A percentile compares a stretch with the other conserved stretches of the same genome.
These are phyloP conservation scores for Aspergillus sp. DNA, from an alignment of 2,329 filamentous ascomycete genomes.

Conservation along the genomic window DNA sequence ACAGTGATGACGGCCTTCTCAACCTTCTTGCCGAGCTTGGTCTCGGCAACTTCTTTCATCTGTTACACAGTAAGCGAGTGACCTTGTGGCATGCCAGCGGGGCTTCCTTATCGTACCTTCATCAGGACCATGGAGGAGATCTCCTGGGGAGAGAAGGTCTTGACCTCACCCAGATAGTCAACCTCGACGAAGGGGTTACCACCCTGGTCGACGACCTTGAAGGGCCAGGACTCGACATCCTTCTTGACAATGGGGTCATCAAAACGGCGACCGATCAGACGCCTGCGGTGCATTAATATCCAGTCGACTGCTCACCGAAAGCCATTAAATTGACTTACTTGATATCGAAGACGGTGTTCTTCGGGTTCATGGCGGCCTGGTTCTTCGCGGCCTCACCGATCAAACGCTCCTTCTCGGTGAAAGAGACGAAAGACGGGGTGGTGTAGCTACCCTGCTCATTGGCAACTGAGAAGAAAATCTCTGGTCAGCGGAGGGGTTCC, in stretches of 20 bases:
- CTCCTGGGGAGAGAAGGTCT: constrained; percentile 96
- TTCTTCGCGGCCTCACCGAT: constrained; percentile 99
- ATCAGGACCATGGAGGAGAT: constrained; percentile 98
- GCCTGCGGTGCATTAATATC: constrained; percentile 54
- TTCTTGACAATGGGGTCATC: constrained; percentile 98
- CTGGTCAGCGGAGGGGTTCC: neutral
- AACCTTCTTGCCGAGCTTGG: constrained; percentile 97
- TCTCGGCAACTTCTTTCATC: constrained; percentile 99
- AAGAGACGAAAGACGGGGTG: constrained; percentile 97
- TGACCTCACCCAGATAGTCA: constrained; percentile 89
- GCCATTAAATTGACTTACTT: constrained; percentile 62
- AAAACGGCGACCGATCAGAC: constrained; percentile 93
- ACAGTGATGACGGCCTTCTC: constrained; percentile 99
- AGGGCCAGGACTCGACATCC: constrained; percentile 98
- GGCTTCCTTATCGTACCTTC: constrained; percentile 63
- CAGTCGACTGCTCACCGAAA: constrained; percentile 1
- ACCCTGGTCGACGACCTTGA: constrained; percentile 91
- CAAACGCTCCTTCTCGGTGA: constrained; percentile 97
- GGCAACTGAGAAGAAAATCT: constrained; percentile 60
- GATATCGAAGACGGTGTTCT: constrained; percentile 98
- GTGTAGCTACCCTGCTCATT: constrained; percentile 99
- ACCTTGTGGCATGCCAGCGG: too few relatives aligned
- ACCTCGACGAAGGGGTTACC: constrained; percentile 92
- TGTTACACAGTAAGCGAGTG: constrained; percentile 33
- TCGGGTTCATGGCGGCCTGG: constrained; percentile 98